Conservation (phyloP, 441 rosid species). For the Populus trichocarpa region DNA sequence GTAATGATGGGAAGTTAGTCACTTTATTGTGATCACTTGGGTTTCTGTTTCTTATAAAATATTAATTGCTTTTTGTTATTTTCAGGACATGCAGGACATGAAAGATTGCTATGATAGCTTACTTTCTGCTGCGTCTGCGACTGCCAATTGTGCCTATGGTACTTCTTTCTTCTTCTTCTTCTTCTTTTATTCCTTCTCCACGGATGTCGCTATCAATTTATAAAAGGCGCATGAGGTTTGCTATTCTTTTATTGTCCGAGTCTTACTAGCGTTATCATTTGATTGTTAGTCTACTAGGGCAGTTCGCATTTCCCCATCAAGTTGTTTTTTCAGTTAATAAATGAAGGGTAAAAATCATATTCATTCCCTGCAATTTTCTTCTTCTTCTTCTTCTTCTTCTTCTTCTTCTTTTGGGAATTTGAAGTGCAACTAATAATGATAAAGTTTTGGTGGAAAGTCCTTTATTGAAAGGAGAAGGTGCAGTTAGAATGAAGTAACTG, state of each 20-base stretch:
- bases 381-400: no score
- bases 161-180: conserved; percentile 7
- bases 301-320: not conserved
- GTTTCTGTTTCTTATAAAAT: not conserved
- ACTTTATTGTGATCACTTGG: not conserved
- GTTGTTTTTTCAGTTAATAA: not conserved
- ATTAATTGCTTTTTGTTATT: not conserved
- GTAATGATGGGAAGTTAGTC: not conserved
- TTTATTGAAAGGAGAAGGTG: not conserved
- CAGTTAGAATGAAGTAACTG: not conserved
- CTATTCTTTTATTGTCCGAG: not conserved
- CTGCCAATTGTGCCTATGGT: conserved; percentile 96
- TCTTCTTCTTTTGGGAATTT: not conserved
- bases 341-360: not conserved
- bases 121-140: conserved; percentile 92
- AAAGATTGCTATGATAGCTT: conserved; percentile 91
- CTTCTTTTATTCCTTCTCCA: not conserved
- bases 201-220: not conserved
- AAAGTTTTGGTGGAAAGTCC: not conserved
- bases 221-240: not conserved
- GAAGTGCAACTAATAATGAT: not conserved
- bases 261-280: not conserved
- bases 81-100: conserved; percentile 87
- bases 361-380: not conserved
- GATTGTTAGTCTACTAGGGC: not conserved